phyloP scores from a whole-genome alignment of 202 grass and related monocot genomes.

The Panicum virgatum region DNA sequence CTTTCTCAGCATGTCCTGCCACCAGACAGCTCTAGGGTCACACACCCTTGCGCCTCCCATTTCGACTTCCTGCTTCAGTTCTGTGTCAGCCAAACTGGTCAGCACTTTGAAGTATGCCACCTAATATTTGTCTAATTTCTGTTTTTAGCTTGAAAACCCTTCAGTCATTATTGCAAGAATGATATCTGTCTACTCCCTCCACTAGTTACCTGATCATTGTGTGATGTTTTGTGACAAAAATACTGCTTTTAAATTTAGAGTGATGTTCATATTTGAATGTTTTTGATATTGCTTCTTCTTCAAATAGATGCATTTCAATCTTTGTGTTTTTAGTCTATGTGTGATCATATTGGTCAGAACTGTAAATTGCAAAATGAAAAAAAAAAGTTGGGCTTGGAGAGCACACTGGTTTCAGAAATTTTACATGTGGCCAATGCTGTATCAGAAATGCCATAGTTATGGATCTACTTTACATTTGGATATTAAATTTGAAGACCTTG shows the following conservation, averaged over 20 bases:
- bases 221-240: neutral
- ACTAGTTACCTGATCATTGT: neutral
- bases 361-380: conserved; percentile 4
- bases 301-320: neutral
- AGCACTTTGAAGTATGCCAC: conserved; percentile 1
- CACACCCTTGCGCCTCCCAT: neutral
- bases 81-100: neutral
- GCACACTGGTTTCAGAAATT: neutral
- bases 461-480: neutral
- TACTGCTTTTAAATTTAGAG: conserved; percentile 2
- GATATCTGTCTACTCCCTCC: neutral
- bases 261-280: neutral
- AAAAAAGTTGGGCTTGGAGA: neutral
- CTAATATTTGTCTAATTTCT: neutral
- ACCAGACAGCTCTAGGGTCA: neutral
- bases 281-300: neutral
- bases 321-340: neutral
- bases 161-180: neutral
- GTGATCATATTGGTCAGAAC: neutral
- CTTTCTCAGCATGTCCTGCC: neutral
- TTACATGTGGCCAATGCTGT: neutral
- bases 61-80: neutral
- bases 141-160: neutral
- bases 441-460: neutral
- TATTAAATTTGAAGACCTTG: neutral